Evolutionary conservation across 176 grass and related monocot species (phyloP).

Genomic region (Secale cereale): DNA sequence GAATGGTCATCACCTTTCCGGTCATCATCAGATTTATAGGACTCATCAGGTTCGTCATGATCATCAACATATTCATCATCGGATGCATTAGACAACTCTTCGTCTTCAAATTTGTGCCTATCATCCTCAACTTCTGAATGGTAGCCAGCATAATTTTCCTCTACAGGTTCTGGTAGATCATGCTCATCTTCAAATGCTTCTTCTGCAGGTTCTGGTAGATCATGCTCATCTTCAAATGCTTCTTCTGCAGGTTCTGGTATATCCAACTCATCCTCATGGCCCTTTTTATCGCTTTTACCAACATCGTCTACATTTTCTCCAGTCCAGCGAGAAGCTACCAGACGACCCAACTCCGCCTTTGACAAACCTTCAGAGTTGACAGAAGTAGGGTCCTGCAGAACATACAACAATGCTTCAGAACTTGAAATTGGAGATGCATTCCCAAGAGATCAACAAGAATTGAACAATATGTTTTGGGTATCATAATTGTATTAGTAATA

Average conservation of each 20-base stretch:
- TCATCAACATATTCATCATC: conserved; percentile 65
- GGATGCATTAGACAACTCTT: conserved; percentile 48
- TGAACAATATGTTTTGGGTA: background rate
- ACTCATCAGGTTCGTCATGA: conserved; percentile 40
- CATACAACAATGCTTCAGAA: conserved; percentile 17
- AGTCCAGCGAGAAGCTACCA: conserved; percentile 96
- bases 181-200: conserved; percentile 56
- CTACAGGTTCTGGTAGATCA: conserved; percentile 47
- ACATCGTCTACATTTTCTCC: conserved; percentile 57
- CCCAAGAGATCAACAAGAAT: conserved; percentile 11
- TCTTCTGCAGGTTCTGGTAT: conserved; percentile 47
- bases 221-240: conserved; percentile 35
- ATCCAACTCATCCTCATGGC: conserved; percentile 36
- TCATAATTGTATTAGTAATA: conserved; percentile 17
- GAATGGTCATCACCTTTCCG: conserved; percentile 60
- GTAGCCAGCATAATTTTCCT: conserved; percentile 63
- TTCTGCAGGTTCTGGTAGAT: conserved; percentile 44
- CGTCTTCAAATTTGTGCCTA: conserved; percentile 62
- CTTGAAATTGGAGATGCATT: background rate
- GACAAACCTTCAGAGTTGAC: conserved; percentile 68
- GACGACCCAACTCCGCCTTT: conserved; percentile 82
- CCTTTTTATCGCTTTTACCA: conserved; percentile 39
- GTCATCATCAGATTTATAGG: conserved; percentile 68
- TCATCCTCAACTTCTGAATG: conserved; percentile 71
- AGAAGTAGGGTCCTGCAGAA: conserved; percentile 55